Evolutionary conservation across 208 protist genomes (phyloP), one percentile per base, ranked within the genome.

Genomic region (Trypanosomatidae sp.): DNA sequence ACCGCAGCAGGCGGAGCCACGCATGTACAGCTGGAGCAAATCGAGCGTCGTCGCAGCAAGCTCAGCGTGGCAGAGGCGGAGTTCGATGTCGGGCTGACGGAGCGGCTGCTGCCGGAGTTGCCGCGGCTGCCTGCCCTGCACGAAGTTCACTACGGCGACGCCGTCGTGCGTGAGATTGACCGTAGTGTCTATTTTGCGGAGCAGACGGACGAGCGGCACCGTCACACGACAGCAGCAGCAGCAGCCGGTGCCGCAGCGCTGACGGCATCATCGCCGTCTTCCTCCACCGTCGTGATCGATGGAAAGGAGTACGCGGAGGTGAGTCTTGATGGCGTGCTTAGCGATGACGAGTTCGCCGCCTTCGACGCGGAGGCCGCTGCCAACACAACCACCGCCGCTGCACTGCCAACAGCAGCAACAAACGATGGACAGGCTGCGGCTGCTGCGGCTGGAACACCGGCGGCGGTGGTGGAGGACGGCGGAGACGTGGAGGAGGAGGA

Each of bases 61-160:
- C 74, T 73, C 41, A 79, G 88, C 13, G 55, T 97, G 0, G 47
- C 77, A 3, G 90, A 95, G 33, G 69, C 77, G 6, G 90, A 97
- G 80, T 93, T 93, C 69, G 79, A 84, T n/a, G 84, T 86, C 1
- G 90, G 92, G 1, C 84, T 94, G 47, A 94, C 92, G 30, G 90
- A 97, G 67, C 84, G 92, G 25, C 74, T 97, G 3, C 84, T 93
- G 69, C 88, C 88, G 2, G 84, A 93, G 72, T 71, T 97, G 62
- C 79, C 82, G 25, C 86, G 92, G 25, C 77, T 95, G 60, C 58
- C 88, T 0, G 85, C 83, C 39, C 74, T 97, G 79, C 90, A 95
- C 56, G 92, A 97, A 49, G 62, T 95, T 33, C 92, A 97, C 79
- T 94, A 91, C 68, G 84, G 90, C 33, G 92, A 97, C 52, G 82